A percentile compares a stretch with the other conserved stretches of the same genome.
Conservation (phyloP, 768 basidiomycete genomes). For the Gymnopilus junonius region DNA sequence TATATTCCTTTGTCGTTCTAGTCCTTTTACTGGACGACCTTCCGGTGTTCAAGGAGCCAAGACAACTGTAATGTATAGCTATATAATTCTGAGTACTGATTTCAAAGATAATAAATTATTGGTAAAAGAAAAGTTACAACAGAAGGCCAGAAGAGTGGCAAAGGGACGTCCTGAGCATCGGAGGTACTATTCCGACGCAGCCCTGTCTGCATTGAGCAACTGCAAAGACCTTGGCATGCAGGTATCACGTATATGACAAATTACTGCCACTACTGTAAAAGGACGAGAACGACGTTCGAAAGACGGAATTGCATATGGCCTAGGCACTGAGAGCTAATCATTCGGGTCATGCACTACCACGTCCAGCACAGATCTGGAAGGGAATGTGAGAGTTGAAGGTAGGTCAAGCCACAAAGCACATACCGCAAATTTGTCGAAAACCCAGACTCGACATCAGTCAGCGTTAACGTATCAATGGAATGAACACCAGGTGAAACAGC, state of each 20-base stretch:
- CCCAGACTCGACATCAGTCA: slow-evolving; percentile 78
- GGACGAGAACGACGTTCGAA: neutral
- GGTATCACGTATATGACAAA: too few relatives aligned
- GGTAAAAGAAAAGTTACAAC: too few relatives aligned
- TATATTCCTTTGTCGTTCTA: neutral
- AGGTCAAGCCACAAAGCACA: neutral
- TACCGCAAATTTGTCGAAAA: slow-evolving; percentile 79
- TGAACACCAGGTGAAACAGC: slow-evolving; percentile 83
- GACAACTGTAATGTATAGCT: neutral
- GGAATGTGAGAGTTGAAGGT: neutral
- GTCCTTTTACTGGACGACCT: neutral
- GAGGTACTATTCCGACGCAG: too few relatives aligned
- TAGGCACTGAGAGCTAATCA: slow-evolving; percentile 15
- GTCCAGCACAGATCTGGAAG: slow-evolving; percentile 70
- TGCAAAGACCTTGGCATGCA: too few relatives aligned
- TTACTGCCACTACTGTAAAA: too few relatives aligned
- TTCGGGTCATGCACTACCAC: slow-evolving; percentile 69
- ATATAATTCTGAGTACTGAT: neutral
- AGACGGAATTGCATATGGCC: too few relatives aligned
- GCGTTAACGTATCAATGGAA: slow-evolving; percentile 67
- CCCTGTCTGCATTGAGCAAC: too few relatives aligned
- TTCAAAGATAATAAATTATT: neutral
- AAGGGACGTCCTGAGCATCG: too few relatives aligned
- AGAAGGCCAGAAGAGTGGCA: too few relatives aligned
- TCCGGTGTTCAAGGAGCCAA: neutral